These are phyloP conservation scores for Tuber magnatum DNA, from an alignment of 495 filamentous ascomycete genomes.

Conservation along the genomic window DNA sequence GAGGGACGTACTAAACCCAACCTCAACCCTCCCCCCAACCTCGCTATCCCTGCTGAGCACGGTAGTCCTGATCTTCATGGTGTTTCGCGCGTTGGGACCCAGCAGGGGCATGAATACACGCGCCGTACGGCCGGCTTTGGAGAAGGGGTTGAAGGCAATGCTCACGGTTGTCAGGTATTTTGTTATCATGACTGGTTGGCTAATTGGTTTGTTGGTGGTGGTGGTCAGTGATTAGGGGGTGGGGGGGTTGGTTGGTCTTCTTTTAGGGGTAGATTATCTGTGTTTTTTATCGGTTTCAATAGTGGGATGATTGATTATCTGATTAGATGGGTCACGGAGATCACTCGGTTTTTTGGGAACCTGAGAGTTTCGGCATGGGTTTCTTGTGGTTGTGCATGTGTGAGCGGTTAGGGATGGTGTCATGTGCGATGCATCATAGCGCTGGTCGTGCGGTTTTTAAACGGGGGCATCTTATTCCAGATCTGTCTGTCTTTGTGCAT, in stretches of 20 bases:
- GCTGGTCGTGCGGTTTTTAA: background rate
- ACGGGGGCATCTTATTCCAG: too few relatives aligned
- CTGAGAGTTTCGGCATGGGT: too few relatives aligned
- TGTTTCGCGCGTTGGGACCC: constrained; percentile 65
- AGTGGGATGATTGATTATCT: background rate
- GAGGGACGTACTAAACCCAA: constrained; percentile 72
- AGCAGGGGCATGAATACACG: constrained; percentile 79
- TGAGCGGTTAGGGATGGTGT: too few relatives aligned
- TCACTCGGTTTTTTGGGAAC: background rate
- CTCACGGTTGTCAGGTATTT: constrained; percentile 74
- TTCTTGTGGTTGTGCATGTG: too few relatives aligned
- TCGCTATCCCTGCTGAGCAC: constrained; percentile 62
- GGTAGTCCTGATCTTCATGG: constrained; percentile 70
- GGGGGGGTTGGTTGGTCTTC: background rate
- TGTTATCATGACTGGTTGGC: constrained; percentile 64
- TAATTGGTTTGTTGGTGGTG: background rate
- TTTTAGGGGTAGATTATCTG: background rate
- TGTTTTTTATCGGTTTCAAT: background rate
- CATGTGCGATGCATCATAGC: background rate
- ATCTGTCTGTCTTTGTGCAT: background rate
- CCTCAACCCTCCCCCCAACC: constrained; percentile 55
- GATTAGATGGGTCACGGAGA: background rate
- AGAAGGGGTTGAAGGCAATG: constrained; percentile 89
- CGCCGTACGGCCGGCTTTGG: constrained; percentile 63
- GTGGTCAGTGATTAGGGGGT: constrained; percentile 1